A percentile compares a stretch with the other conserved stretches of the same genome.
Conservation (phyloP, 1,139 yeast genomes). For the Candida sp. region DNA sequence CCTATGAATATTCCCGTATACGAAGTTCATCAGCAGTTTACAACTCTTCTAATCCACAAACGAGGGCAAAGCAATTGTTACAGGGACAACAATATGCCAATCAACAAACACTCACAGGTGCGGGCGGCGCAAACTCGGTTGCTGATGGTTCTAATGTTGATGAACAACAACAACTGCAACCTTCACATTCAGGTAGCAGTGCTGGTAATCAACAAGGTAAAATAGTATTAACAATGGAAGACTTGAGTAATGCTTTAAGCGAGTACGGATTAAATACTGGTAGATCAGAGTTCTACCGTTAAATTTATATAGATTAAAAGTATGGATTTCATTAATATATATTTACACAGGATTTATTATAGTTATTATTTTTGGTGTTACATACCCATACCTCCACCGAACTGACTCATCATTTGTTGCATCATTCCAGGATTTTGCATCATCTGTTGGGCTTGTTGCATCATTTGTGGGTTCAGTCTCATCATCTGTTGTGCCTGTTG, state of each 20-base stretch:
- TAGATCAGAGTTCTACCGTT: constrained; percentile 83
- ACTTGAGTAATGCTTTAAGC: constrained; percentile 77
- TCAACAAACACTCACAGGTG: constrained; percentile 38
- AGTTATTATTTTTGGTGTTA: constrained; percentile 1
- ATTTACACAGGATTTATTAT: not conserved
- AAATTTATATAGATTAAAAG: not conserved
- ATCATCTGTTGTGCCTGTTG: constrained; percentile 53
- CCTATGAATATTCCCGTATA: constrained; percentile 91
- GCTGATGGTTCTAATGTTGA: constrained; percentile 28
- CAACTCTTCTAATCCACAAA: constrained; percentile 82
- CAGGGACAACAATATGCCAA: constrained; percentile 63
- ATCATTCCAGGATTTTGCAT: constrained; percentile 57
- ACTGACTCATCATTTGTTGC: constrained; percentile 79
- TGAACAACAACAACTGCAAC: constrained; percentile 20
- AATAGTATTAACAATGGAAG: constrained; percentile 84
- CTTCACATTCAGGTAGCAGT: constrained; percentile 30
- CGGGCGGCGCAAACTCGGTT: constrained; percentile 37
- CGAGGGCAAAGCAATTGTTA: constrained; percentile 73
- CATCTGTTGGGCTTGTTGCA: constrained; percentile 57
- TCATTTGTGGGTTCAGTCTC: constrained; percentile 69
- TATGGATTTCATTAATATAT: not conserved
- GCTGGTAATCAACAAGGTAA: constrained; percentile 70
- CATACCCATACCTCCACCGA: constrained; percentile 44
- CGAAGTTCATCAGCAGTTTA: constrained; percentile 82
- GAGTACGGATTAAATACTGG: constrained; percentile 92